Conservation (phyloP, 306 rosid genomes). For the Cicer pinnatifidum region DNA sequence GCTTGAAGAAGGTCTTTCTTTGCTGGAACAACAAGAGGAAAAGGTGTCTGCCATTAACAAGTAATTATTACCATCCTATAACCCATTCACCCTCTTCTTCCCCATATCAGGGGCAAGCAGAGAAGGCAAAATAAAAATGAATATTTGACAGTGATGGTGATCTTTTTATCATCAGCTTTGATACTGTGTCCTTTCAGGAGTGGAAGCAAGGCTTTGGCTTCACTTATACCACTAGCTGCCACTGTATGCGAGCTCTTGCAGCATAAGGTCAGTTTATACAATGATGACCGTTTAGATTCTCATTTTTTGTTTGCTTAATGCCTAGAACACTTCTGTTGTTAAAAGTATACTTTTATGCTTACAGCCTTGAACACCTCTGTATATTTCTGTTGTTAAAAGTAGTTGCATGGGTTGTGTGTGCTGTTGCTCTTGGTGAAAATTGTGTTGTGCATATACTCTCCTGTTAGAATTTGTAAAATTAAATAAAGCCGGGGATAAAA, state of each 20-base stretch:
- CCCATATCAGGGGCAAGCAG: constrained; percentile 15
- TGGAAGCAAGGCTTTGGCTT: constrained; percentile 68
- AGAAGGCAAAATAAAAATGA: constrained; percentile 25
- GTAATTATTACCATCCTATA: constrained; percentile 51
- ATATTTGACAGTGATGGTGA: constrained; percentile 25
- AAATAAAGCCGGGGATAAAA: constrained; percentile 1
- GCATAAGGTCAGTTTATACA: constrained; percentile 68
- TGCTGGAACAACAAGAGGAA: constrained; percentile 70
- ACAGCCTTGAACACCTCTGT: background rate
- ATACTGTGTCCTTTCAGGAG: constrained; percentile 61
- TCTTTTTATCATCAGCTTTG: constrained; percentile 43
- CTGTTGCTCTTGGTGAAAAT: constrained; percentile 15
- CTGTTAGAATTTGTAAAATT: constrained; percentile 9
- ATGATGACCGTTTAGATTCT: constrained; percentile 8
- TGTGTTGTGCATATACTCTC: constrained; percentile 1
- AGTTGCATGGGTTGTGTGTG: background rate
- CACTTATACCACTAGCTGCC: constrained; percentile 69
- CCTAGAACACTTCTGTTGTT: constrained; percentile 17
- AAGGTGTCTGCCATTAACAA: constrained; percentile 54
- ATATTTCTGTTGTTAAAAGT: background rate
- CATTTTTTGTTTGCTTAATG: constrained; percentile 18
- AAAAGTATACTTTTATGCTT: constrained; percentile 11
- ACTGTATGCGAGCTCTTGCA: constrained; percentile 65
- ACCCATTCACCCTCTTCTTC: constrained; percentile 16
- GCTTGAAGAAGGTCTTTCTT: constrained; percentile 87